Evolutionary conservation across 2,329 filamentous ascomycete genomes (phyloP).

Genomic region (Monilinia polystroma): DNA sequence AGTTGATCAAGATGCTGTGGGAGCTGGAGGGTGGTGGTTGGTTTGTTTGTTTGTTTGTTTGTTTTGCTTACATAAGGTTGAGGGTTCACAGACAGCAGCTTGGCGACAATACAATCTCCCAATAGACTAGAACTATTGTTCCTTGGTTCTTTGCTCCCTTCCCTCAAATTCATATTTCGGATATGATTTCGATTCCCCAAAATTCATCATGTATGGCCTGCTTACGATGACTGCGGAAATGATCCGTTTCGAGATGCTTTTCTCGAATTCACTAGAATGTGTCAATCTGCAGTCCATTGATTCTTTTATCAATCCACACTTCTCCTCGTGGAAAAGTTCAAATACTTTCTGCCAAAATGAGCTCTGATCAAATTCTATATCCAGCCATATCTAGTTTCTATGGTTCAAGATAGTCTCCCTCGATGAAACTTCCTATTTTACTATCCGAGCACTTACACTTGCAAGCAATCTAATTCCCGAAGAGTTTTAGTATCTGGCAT

Average conservation of each 20-base stretch:
- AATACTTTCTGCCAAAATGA: background rate
- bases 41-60: background rate
- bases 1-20: background rate
- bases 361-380: background rate
- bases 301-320: background rate
- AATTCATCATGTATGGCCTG: conserved; percentile 1
- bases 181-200: background rate
- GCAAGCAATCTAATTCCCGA: background rate
- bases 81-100: conserved; percentile 3
- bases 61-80: conserved; percentile 2
- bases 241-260: background rate
- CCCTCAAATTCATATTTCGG: background rate
- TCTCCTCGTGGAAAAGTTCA: background rate
- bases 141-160: background rate
- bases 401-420: background rate
- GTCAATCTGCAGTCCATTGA: background rate
- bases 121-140: background rate
- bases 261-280: background rate
- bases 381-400: background rate
- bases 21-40: too few species aligned
- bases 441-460: conserved; percentile 1
- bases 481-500: conserved; percentile 4
- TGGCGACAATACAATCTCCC: background rate
- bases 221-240: background rate
- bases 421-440: background rate